These are phyloP conservation scores for Candida arabinofermentans DNA, from an alignment of 805 yeast genomes.

Conservation along the genomic window DNA sequence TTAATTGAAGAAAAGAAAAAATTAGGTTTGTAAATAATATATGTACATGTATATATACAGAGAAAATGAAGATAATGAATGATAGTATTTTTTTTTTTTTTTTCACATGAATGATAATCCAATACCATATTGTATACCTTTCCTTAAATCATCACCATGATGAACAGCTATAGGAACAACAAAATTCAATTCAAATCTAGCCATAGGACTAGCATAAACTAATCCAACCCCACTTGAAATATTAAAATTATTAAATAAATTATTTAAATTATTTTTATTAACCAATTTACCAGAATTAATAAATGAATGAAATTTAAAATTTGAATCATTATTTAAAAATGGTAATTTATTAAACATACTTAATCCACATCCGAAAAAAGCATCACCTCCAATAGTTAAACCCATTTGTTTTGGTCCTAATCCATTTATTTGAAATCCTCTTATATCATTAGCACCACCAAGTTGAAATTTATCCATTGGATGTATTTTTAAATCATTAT, in stretches of 20 bases:
- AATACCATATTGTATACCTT: slow-evolving; percentile 56
- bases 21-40: slow-evolving; percentile 19
- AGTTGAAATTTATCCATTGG: slow-evolving; percentile 50
- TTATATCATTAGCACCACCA: slow-evolving; percentile 59
- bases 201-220: slow-evolving; percentile 52
- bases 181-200: slow-evolving; percentile 54
- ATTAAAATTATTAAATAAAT: slow-evolving; percentile 26
- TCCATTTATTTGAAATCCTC: slow-evolving; percentile 49
- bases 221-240: slow-evolving; percentile 45
- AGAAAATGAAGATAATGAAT: not conserved
- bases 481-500: slow-evolving; percentile 27
- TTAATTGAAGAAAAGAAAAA: slow-evolving; percentile 48
- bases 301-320: slow-evolving; percentile 46
- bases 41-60: not conserved
- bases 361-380: slow-evolving; percentile 42
- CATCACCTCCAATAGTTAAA: slow-evolving; percentile 50
- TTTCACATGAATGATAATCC: slow-evolving; percentile 51
- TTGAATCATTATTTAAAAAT: slow-evolving; percentile 35
- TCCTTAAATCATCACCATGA: slow-evolving; percentile 43
- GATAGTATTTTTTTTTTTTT: not conserved
- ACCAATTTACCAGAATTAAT: slow-evolving; percentile 45
- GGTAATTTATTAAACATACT: slow-evolving; percentile 44
- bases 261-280: slow-evolving; percentile 9
- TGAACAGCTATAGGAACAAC: slow-evolving; percentile 45
- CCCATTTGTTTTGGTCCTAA: slow-evolving; percentile 52